phyloP scores from a whole-genome alignment of 768 basidiomycete species.

The Mrakia frigida region DNA sequence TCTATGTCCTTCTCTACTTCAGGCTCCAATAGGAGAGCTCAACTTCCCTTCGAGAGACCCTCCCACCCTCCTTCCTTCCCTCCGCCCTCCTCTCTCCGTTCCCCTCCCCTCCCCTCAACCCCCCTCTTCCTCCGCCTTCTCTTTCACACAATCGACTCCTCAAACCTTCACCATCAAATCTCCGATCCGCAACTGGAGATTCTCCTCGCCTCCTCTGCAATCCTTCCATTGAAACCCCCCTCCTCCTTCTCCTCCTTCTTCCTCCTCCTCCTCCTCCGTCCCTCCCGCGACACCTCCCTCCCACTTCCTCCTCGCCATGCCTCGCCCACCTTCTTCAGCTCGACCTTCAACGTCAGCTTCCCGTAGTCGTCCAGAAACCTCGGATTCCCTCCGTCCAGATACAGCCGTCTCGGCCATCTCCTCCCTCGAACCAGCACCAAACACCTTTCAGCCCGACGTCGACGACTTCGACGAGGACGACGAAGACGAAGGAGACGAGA shows the following conservation, averaged over 20 bases:
- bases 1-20: no score
- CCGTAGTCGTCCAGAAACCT: slow-evolving; percentile 1
- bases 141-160: no score
- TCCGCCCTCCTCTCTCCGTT: no score
- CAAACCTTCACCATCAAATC: neutral
- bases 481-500: slow-evolving; percentile 1
- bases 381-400: slow-evolving; percentile 21
- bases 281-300: neutral
- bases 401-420: slow-evolving; percentile 19
- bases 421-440: slow-evolving; percentile 23
- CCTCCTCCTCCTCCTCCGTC: slow-evolving; percentile 2
- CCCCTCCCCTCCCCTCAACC: neutral
- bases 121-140: neutral
- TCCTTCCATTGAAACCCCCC: neutral
- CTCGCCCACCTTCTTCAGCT: neutral
- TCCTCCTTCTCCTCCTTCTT: neutral
- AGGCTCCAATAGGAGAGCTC: no score
- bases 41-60: no score
- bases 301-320: neutral
- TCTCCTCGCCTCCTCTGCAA: neutral
- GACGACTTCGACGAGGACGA: slow-evolving; percentile 18
- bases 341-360: neutral
- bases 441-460: slow-evolving; percentile 29
- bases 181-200: no score
- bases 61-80: no score